Percentiles rank a stretch among this genome's conserved stretches.
These are phyloP conservation scores for Capronia americana DNA, from an alignment of 2,329 filamentous ascomycete species.

Conservation along the genomic window DNA sequence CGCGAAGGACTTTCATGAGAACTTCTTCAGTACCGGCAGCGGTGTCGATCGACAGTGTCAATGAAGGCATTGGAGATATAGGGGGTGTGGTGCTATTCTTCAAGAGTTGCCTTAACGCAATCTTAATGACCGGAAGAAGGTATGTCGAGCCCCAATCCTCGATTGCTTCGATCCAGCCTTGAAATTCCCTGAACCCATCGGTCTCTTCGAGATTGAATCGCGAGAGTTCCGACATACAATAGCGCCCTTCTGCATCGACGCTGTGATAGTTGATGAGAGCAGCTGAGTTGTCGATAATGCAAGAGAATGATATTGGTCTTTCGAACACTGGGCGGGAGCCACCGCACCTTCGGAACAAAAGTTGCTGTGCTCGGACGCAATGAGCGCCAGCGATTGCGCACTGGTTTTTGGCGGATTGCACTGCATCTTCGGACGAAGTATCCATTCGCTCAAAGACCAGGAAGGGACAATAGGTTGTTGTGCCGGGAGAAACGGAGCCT, in stretches of 20 bases:
- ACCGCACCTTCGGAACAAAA: slow-evolving; percentile 32
- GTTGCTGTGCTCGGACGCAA: slow-evolving; percentile 34
- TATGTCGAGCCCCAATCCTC: slow-evolving; percentile 35
- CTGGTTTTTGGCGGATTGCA: slow-evolving; percentile 37
- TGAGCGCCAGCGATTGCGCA: slow-evolving; percentile 38
- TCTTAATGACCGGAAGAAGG: slow-evolving; percentile 35
- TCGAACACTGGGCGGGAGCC: slow-evolving; percentile 28
- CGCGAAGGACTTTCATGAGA: slow-evolving; percentile 31
- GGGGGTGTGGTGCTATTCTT: slow-evolving; percentile 32
- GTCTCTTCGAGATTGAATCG: slow-evolving; percentile 36
- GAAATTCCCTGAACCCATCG: slow-evolving; percentile 33
- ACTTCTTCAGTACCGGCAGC: slow-evolving; percentile 33
- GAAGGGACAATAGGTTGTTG: slow-evolving; percentile 33
- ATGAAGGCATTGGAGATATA: slow-evolving; percentile 35
- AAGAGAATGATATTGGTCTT: slow-evolving; percentile 37
- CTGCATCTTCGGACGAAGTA: slow-evolving; percentile 29
- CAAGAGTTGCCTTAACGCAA: slow-evolving; percentile 32
- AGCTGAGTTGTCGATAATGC: slow-evolving; percentile 34
- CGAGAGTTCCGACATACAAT: slow-evolving; percentile 36
- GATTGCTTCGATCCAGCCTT: slow-evolving; percentile 39
- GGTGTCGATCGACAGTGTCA: slow-evolving; percentile 36
- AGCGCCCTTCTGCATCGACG: slow-evolving; percentile 31
- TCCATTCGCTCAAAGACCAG: slow-evolving; percentile 37
- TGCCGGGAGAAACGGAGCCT: slow-evolving; percentile 31
- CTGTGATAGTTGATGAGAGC: slow-evolving; percentile 39